phyloP scores from a whole-genome alignment of 2,329 filamentous ascomycete species.

The Colletotrichum nymphaeae region DNA sequence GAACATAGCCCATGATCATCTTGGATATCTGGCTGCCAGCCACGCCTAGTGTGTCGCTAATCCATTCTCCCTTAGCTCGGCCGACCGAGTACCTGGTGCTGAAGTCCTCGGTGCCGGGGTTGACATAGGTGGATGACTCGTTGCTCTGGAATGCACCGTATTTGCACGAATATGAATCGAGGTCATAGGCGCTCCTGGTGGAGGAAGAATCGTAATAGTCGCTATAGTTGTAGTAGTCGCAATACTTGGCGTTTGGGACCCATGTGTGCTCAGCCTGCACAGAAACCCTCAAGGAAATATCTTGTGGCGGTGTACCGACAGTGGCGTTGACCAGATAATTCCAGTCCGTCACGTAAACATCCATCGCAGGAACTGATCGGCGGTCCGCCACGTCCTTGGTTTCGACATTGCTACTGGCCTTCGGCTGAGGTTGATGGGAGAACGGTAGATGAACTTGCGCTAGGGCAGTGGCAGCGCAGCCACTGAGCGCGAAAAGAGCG shows the following conservation, averaged over 20 bases:
- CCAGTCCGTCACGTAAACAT: neutral
- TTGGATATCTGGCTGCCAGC: slow-evolving; percentile 56
- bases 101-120: slow-evolving; percentile 57
- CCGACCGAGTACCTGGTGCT: slow-evolving; percentile 70
- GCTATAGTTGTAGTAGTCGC: neutral
- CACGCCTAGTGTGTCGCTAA: slow-evolving; percentile 64
- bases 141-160: slow-evolving; percentile 46
- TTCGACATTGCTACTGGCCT: neutral
- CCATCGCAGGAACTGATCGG: neutral
- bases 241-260: neutral
- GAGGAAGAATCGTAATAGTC: neutral
- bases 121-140: slow-evolving; percentile 59
- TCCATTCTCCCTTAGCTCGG: slow-evolving; percentile 40
- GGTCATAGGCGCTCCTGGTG: too few relatives aligned
- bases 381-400: neutral
- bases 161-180: neutral
- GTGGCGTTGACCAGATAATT: slow-evolving; percentile 27
- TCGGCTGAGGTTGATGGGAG: neutral
- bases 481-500: neutral
- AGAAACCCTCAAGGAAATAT: slow-evolving; percentile 7
- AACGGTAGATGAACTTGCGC: slow-evolving; percentile 24
- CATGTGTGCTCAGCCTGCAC: slow-evolving; percentile 1
- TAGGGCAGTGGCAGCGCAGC: neutral
- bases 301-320: slow-evolving; percentile 29
- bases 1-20: slow-evolving; percentile 67